phyloP scores from a whole-genome alignment of 768 basidiomycete species.

The Hygrophorus pudorinus region DNA sequence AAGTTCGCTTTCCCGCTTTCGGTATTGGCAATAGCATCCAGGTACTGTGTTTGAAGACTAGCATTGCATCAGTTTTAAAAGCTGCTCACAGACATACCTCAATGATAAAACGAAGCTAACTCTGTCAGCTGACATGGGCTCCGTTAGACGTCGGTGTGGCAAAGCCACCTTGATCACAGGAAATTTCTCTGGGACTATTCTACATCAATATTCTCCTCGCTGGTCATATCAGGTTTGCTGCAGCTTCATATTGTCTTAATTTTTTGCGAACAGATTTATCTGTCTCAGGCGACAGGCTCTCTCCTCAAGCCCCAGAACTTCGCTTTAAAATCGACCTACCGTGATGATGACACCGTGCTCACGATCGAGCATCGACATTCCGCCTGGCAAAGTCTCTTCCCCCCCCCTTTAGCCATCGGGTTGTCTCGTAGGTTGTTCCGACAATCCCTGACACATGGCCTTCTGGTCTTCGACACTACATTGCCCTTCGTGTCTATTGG shows the following conservation, averaged over 20 bases:
- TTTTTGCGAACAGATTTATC: constrained; percentile 8
- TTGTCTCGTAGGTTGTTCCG: constrained; percentile 44
- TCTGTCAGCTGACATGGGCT: constrained; percentile 29
- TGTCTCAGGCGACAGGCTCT: constrained; percentile 26
- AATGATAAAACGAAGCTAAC: constrained; percentile 30
- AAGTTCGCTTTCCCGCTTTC: constrained; percentile 24
- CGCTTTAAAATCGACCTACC: constrained; percentile 36
- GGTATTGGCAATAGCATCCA: constrained; percentile 33
- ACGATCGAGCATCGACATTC: constrained; percentile 14
- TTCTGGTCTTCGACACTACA: constrained; percentile 28
- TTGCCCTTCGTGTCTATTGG: constrained; percentile 29
- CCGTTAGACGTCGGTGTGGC: constrained; percentile 15
- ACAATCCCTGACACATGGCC: constrained; percentile 34
- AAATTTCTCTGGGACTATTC: constrained; percentile 58
- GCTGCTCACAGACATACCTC: background rate
- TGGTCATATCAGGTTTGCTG: constrained; percentile 34
- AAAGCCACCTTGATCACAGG: constrained; percentile 12
- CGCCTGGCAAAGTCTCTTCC: constrained; percentile 3
- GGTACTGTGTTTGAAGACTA: constrained; percentile 21
- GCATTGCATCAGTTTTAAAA: background rate
- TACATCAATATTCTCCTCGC: constrained; percentile 68
- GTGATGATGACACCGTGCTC: constrained; percentile 36
- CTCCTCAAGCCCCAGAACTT: constrained; percentile 32
- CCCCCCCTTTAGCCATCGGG: constrained; percentile 33
- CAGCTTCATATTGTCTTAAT: constrained; percentile 11